These are phyloP conservation scores for Cladosporium sphaerospermum DNA, from an alignment of 2,329 filamentous ascomycete species.

Conservation along the genomic window DNA sequence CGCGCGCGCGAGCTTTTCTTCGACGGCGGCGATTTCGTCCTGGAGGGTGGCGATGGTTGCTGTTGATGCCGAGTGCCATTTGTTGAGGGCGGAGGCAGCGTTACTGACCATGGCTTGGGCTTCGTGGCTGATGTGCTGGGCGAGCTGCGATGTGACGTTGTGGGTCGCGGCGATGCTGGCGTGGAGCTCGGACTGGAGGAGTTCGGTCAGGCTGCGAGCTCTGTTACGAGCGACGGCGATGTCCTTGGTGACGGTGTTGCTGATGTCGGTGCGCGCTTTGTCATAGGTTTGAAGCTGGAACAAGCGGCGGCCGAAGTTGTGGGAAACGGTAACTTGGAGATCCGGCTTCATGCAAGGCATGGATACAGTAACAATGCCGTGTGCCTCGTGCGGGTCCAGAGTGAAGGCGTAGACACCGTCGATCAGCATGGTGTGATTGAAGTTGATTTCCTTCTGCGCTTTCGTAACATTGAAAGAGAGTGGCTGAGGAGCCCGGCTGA, in stretches of 20 bases:
- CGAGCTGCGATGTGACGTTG: conserved; percentile 25
- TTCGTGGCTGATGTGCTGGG: conserved; percentile 20
- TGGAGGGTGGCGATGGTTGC: neutral
- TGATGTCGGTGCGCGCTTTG: conserved; percentile 22
- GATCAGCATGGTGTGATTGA: conserved; percentile 24
- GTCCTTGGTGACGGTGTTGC: conserved; percentile 25
- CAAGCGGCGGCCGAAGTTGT: conserved; percentile 24
- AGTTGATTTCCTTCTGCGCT: conserved; percentile 9
- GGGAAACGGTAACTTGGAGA: conserved; percentile 17
- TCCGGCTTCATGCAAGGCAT: conserved; percentile 19
- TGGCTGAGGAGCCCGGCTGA: neutral
- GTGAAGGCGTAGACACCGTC: conserved; percentile 25
- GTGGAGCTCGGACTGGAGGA: conserved; percentile 18
- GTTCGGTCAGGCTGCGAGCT: conserved; percentile 18
- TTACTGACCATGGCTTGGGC: conserved; percentile 21
- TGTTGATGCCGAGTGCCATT: conserved; percentile 3
- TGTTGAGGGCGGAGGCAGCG: conserved; percentile 14
- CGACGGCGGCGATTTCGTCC: conserved; percentile 4
- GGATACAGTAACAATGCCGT: conserved; percentile 20
- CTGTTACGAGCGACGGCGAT: conserved; percentile 20
- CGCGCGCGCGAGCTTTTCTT: conserved; percentile 4
- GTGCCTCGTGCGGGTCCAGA: conserved; percentile 21
- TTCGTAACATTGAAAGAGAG: neutral
- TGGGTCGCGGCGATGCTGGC: conserved; percentile 23
- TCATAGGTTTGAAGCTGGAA: conserved; percentile 22